phyloP scores from a whole-genome alignment of 2,329 filamentous ascomycete species.

The Phyllosticta citriasiana region DNA sequence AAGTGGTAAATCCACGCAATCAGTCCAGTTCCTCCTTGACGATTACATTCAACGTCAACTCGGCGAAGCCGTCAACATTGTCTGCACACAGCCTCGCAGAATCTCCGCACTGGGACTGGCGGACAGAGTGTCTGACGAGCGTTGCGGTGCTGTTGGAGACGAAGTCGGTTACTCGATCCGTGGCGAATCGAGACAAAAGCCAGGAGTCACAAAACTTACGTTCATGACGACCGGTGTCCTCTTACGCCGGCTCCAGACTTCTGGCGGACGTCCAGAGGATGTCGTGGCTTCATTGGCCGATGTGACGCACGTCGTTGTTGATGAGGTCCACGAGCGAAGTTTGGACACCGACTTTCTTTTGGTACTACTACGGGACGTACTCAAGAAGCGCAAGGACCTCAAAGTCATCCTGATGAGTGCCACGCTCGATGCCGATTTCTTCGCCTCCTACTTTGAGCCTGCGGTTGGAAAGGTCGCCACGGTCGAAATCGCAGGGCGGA shows the following conservation, averaged over 20 bases:
- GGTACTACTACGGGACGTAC: slow-evolving; percentile 73
- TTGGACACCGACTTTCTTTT: slow-evolving; percentile 91
- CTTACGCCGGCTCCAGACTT: slow-evolving; percentile 80
- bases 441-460: slow-evolving; percentile 67
- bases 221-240: slow-evolving; percentile 95
- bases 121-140: slow-evolving; percentile 87
- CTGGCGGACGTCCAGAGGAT: slow-evolving; percentile 68
- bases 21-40: slow-evolving; percentile 90
- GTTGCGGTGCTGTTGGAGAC: slow-evolving; percentile 69
- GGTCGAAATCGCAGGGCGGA: slow-evolving; percentile 81
- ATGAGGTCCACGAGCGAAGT: slow-evolving; percentile 93
- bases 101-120: slow-evolving; percentile 92
- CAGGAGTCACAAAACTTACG: slow-evolving; percentile 70
- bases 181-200: slow-evolving; percentile 70
- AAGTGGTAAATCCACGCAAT: slow-evolving; percentile 93
- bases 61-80: slow-evolving; percentile 73
- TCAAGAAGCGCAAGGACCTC: slow-evolving; percentile 63
- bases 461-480: slow-evolving; percentile 60
- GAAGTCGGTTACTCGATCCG: slow-evolving; percentile 90
- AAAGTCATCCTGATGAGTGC: slow-evolving; percentile 95
- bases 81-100: slow-evolving; percentile 89
- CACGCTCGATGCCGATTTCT: slow-evolving; percentile 79
- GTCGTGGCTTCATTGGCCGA: slow-evolving; percentile 74
- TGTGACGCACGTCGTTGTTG: slow-evolving; percentile 88
- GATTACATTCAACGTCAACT: slow-evolving; percentile 70